Conservation (phyloP, 176 grass and related monocot species). For the Rhynchospora breviuscula region DNA sequence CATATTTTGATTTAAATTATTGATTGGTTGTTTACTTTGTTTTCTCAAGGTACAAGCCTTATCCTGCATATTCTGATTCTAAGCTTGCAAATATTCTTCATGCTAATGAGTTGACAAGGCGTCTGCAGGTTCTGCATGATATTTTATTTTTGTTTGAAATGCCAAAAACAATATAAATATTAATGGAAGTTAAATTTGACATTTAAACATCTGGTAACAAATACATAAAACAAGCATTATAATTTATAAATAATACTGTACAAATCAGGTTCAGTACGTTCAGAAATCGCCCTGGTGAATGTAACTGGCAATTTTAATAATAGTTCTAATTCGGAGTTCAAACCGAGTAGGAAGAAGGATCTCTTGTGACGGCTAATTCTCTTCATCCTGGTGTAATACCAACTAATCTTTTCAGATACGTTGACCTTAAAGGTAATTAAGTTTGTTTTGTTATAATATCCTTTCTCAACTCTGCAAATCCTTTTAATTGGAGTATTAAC, state of each 20-base stretch:
- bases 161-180: background rate
- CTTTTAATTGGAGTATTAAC: background rate
- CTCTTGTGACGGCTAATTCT: slow-evolving; percentile 61
- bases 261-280: background rate
- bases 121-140: slow-evolving; percentile 42
- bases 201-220: background rate
- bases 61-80: slow-evolving; percentile 49
- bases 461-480: background rate
- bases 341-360: slow-evolving; percentile 63
- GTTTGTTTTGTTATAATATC: background rate
- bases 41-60: slow-evolving; percentile 42
- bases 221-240: slow-evolving; percentile 4
- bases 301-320: background rate
- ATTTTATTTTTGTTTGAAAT: background rate
- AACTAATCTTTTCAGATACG: slow-evolving; percentile 49
- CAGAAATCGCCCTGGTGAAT: background rate
- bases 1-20: background rate
- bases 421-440: slow-evolving; percentile 45
- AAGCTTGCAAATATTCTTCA: slow-evolving; percentile 91
- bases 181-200: background rate
- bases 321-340: background rate
- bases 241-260: background rate
- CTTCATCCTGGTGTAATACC: slow-evolving; percentile 60
- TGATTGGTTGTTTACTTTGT: background rate
- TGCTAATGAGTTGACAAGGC: slow-evolving; percentile 62